These are phyloP conservation scores for Linnemannia hyalina DNA, from an alignment of 192 early-diverging fungal species.

Conservation along the genomic window DNA sequence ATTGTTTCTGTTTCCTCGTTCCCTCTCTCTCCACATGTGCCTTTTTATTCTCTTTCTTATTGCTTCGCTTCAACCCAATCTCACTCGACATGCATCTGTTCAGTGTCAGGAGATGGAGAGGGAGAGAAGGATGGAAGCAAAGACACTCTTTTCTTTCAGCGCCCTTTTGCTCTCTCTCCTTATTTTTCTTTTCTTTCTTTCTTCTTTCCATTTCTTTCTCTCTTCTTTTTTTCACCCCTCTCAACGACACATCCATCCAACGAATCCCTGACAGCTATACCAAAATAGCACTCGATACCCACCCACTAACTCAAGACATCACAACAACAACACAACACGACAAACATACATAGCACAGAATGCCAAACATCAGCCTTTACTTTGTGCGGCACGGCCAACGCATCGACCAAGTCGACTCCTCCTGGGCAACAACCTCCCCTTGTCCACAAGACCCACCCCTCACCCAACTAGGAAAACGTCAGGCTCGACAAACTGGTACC, in stretches of 20 bases:
- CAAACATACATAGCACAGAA: neutral
- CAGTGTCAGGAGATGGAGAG: neutral
- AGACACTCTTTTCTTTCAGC: neutral
- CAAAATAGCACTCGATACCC: neutral
- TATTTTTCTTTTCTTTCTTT: neutral
- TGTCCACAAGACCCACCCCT: slow-evolving; percentile 57
- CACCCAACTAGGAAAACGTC: slow-evolving; percentile 41
- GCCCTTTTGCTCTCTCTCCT: neutral
- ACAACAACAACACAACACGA: neutral
- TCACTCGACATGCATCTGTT: neutral
- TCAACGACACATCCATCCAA: neutral
- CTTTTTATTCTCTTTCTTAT: neutral
- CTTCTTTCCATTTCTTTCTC: neutral
- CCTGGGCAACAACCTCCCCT: slow-evolving; percentile 44
- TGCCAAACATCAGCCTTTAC: slow-evolving; percentile 50
- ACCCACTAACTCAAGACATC: neutral
- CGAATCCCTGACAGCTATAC: neutral
- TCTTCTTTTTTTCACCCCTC: neutral
- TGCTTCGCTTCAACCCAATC: no score
- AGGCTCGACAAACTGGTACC: slow-evolving; percentile 49
- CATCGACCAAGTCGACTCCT: slow-evolving; percentile 52
- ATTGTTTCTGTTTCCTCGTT: neutral
- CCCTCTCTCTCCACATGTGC: slow-evolving; percentile 1
- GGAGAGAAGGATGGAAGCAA: neutral
- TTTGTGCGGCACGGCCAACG: slow-evolving; percentile 57